A percentile compares a stretch with the other conserved stretches of the same genome.
phyloP scores from a whole-genome alignment of 2,329 filamentous ascomycete species.

The Sarocladium strictum region DNA sequence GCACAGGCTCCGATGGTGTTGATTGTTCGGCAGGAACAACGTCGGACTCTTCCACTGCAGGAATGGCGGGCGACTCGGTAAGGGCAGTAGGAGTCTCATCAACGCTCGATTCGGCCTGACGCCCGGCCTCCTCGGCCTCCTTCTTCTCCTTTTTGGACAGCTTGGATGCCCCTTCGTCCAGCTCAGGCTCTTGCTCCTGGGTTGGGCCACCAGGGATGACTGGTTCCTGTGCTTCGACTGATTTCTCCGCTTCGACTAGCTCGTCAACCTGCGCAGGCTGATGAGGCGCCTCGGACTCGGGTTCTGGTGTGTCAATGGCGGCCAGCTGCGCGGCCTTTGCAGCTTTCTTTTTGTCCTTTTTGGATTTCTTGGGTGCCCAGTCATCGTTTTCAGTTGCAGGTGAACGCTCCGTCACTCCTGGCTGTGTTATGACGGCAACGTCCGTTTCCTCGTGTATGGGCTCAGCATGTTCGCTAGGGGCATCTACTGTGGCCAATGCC shows the following conservation, averaged over 20 bases:
- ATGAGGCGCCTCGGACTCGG: neutral
- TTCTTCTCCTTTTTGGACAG: slow-evolving; percentile 25
- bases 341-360: slow-evolving; percentile 25
- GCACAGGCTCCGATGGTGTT: neutral
- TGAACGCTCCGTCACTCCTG: neutral
- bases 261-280: neutral
- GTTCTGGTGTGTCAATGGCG: neutral
- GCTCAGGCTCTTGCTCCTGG: neutral
- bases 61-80: neutral
- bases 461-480: neutral
- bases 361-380: slow-evolving; percentile 16
- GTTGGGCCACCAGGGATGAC: too few species aligned
- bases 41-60: neutral
- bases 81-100: neutral
- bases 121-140: slow-evolving; percentile 16
- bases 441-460: neutral
- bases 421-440: neutral
- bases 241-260: neutral
- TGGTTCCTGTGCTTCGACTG: neutral
- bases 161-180: slow-evolving; percentile 11
- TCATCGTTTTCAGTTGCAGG: neutral
- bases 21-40: neutral
- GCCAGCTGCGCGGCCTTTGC: slow-evolving; percentile 10
- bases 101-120: neutral
- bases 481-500: neutral